Evolutionary conservation across 306 rosid species (phyloP).

Genomic region (Aeschynomene evenia): DNA sequence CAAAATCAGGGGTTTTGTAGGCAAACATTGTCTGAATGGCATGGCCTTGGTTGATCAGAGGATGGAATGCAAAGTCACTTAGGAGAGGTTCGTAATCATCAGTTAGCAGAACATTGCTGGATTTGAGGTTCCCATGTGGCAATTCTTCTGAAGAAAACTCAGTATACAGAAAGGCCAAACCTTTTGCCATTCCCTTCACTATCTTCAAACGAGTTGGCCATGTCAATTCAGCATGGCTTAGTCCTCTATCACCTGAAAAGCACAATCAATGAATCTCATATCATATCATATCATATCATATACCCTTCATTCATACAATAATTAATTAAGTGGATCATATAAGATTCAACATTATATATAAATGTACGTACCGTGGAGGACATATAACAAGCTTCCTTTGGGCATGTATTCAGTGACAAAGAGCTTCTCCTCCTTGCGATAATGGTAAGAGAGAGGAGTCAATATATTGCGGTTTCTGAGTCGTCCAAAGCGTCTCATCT

Average conservation of each 20-base stretch:
- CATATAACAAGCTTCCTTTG: conserved; percentile 84
- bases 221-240: conserved; percentile 57
- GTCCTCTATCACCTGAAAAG: conserved; percentile 77
- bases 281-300: no score
- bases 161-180: conserved; percentile 58
- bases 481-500: conserved; percentile 74
- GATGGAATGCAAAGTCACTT: conserved; percentile 64
- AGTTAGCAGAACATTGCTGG: conserved; percentile 73
- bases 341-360: no score
- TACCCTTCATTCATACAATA: no score
- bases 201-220: conserved; percentile 78
- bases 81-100: conserved; percentile 66
- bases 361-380: conserved; percentile 92
- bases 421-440: conserved; percentile 83
- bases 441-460: conserved; percentile 77
- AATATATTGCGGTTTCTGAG: conserved; percentile 57
- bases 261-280: neutral
- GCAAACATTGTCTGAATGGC: conserved; percentile 72
- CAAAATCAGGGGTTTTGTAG: conserved; percentile 61
- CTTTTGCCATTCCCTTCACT: conserved; percentile 62
- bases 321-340: no score
- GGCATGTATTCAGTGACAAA: conserved; percentile 67
- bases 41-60: conserved; percentile 47
- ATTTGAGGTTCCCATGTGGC: conserved; percentile 94
- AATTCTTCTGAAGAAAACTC: conserved; percentile 56